Evolutionary conservation across 139 green algal genomes (phyloP).

Genomic region (Chlorella sp.): DNA sequence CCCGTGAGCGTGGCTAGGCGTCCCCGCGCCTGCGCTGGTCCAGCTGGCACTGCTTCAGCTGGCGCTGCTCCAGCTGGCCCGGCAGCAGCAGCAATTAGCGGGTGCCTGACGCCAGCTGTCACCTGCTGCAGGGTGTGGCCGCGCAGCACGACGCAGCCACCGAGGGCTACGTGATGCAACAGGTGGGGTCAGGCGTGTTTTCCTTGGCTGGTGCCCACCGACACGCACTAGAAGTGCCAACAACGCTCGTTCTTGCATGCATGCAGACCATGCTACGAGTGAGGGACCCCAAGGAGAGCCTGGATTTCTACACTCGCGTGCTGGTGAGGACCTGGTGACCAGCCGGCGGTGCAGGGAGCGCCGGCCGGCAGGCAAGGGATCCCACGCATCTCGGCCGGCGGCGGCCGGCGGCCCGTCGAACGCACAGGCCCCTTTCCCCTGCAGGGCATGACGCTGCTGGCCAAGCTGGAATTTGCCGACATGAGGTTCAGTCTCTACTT

Average conservation of each 20-base stretch:
- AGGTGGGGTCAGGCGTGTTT: constrained; percentile 26
- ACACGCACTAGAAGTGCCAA: not conserved
- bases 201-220: not conserved
- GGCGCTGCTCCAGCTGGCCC: not conserved
- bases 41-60: not conserved
- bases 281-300: constrained; percentile 66
- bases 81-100: not conserved
- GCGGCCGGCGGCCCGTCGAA: not conserved
- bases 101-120: not conserved
- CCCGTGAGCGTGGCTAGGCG: not conserved
- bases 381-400: not conserved
- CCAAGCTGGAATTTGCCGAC: constrained; percentile 79
- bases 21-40: not conserved
- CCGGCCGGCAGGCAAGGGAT: not conserved
- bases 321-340: constrained; percentile 74
- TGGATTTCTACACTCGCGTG: constrained; percentile 90
- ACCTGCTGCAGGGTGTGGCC: constrained; percentile 5
- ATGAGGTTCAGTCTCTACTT: constrained; percentile 90
- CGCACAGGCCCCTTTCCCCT: not conserved
- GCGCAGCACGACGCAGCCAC: constrained; percentile 52
- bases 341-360: not conserved
- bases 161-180: constrained; percentile 75
- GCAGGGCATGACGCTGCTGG: constrained; percentile 52
- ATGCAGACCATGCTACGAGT: constrained; percentile 87
- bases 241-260: not conserved